Evolutionary conservation across 345 rosid species (phyloP).

Genomic region (Syzygium aqueum): DNA sequence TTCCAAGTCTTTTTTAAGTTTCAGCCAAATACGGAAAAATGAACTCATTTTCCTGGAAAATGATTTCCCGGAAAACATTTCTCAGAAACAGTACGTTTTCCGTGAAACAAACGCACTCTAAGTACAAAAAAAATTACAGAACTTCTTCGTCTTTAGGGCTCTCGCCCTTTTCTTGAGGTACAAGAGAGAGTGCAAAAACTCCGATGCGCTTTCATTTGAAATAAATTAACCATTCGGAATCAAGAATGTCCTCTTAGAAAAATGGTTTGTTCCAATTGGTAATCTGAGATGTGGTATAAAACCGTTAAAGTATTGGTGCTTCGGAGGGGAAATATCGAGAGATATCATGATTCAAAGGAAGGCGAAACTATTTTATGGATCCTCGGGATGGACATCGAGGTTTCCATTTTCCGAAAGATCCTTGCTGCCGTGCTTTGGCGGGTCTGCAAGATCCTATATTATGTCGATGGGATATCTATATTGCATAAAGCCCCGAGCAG

Average conservation of each 20-base stretch:
- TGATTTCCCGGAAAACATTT: too few relatives aligned
- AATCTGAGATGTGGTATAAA: not conserved
- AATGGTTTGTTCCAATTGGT: not conserved
- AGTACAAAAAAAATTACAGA: too few relatives aligned
- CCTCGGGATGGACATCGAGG: not conserved
- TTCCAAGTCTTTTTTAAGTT: too few relatives aligned
- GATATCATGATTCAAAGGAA: not conserved
- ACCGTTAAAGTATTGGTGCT: not conserved
- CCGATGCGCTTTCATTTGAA: not conserved
- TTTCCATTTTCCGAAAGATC: not conserved
- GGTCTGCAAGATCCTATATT: not conserved
- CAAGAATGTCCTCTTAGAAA: fast-evolving
- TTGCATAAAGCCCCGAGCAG: not conserved
- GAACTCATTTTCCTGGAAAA: too few relatives aligned
- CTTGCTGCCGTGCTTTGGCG: not conserved
- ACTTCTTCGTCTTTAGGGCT: not conserved
- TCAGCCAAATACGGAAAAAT: too few relatives aligned
- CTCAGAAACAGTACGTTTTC: too few relatives aligned
- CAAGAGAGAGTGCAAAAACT: not conserved
- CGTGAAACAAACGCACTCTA: too few relatives aligned
- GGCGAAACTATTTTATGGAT: not conserved
- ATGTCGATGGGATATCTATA: not conserved
- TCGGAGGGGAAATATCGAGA: not conserved
- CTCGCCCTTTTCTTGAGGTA: not conserved
- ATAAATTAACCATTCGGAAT: not conserved